Percentiles rank a stretch among this genome's conserved stretches.
Conservation (phyloP, 1,284 basidiomycete genomes). For the Sphaerobolus stellatus region DNA sequence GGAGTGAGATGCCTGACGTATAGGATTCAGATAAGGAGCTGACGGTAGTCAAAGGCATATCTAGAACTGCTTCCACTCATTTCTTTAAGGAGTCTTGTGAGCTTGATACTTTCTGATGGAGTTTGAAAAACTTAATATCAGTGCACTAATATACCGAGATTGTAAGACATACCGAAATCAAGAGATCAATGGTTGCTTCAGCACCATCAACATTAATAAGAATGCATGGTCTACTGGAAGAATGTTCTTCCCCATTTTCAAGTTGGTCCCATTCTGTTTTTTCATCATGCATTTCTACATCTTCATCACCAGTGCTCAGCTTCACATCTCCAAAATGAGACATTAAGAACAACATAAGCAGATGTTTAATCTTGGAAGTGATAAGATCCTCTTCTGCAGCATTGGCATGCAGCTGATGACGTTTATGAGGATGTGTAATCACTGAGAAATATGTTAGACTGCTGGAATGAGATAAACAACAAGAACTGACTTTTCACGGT, state of each 20-base stretch:
- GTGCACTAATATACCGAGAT: not conserved
- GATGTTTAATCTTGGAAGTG: conserved; percentile 62
- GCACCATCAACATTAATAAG: conserved; percentile 77
- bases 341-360: conserved; percentile 90
- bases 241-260: conserved; percentile 38
- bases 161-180: conserved; percentile 58
- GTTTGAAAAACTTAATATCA: conserved; percentile 9
- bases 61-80: conserved; percentile 80
- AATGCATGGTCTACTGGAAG: conserved; percentile 65
- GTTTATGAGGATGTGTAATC: conserved; percentile 51
- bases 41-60: conserved; percentile 88
- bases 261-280: conserved; percentile 50
- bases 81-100: conserved; percentile 65
- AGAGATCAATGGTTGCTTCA: conserved; percentile 72
- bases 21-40: conserved; percentile 78
- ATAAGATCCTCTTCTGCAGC: conserved; percentile 40
- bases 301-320: conserved; percentile 60
- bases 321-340: conserved; percentile 94
- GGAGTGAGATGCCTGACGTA: conserved; percentile 36
- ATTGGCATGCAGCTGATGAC: conserved; percentile 50
- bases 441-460: conserved; percentile 41
- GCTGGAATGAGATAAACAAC: conserved; percentile 10
- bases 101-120: conserved; percentile 66
- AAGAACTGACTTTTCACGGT: conserved; percentile 82
- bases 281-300: conserved; percentile 34